Base-by-base conservation (phyloP, 805 yeast species). In the Candida insectalens region DNA sequence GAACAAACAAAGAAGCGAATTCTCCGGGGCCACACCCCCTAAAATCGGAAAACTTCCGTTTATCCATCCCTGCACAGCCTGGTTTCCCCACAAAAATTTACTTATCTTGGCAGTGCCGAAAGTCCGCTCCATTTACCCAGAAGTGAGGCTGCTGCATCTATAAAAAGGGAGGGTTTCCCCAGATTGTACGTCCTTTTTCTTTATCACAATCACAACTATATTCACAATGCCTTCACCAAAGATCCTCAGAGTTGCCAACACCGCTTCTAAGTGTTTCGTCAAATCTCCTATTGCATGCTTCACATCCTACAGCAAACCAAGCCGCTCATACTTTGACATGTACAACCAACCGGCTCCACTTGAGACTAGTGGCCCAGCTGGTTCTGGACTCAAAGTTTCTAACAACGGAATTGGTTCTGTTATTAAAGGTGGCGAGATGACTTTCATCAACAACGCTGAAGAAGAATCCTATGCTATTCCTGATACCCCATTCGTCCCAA, bases 331-430 rank as follows among this genome's bases (percentile, higher is more conserved):
- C 33, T 35, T 32, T 19, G 55, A 49, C 34, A 34, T 45, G 43
- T 46, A 50, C 43, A 44, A 46, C 36, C 42, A 44, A 17, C 44
- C 47, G 15, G 36, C 40, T 22, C 35, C 47, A 19, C 34, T 44
- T 31, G 41, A 42, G 26, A 15, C 27, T 6, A 35, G 34, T 46
- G 10, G 25, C 27, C 4, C 26, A 39, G 12, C 19, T 5, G 9
- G 32, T 6, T 8, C 16, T 26, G 23, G 34, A 6, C 39, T 42
- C 4, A 25, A 35, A 19, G 59, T 55, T 19, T 50, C 43, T 39
- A 53, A 47, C 41, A 54, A 50, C 34, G 57, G 59, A 3, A 56
- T 55, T 10, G 58, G 58, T 27, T 30, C 39, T 17, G 40, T 51
- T 18, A 50, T 50, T 25, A 45, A 45, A 10, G 42, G 46, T 21